Evolutionary conservation across 441 rosid species (phyloP).

Genomic region (Macaranga tanarius): DNA sequence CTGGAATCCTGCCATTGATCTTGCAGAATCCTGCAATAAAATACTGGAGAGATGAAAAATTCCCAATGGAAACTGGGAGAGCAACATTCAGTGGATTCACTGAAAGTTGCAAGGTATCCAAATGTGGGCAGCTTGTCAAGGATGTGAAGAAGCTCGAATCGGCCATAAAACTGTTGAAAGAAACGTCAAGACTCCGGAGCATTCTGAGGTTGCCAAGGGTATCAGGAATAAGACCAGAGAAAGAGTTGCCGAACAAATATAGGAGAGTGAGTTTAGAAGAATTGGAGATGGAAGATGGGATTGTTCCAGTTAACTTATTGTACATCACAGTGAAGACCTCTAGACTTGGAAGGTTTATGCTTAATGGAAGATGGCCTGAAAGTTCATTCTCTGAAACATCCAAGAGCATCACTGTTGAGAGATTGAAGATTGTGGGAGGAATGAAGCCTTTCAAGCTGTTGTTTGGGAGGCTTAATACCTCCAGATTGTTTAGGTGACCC

Average conservation of each 20-base stretch:
- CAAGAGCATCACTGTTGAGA: slow-evolving; percentile 5
- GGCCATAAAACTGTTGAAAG: slow-evolving; percentile 11
- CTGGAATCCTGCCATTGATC: slow-evolving; percentile 10
- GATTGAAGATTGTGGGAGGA: slow-evolving; percentile 15
- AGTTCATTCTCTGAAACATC: neutral
- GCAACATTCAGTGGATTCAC: slow-evolving; percentile 9
- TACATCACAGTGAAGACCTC: neutral
- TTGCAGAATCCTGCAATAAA: neutral
- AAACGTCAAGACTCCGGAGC: slow-evolving; percentile 1
- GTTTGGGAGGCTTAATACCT: no score
- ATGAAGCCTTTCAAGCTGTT: slow-evolving; percentile 18
- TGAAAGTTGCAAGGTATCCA: neutral
- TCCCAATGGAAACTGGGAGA: slow-evolving; percentile 26
- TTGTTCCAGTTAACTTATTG: slow-evolving; percentile 22
- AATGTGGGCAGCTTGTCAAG: slow-evolving; percentile 9
- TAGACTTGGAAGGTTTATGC: slow-evolving; percentile 16
- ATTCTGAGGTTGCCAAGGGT: slow-evolving; percentile 17
- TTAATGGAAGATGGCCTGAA: slow-evolving; percentile 18
- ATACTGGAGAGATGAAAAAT: slow-evolving; percentile 13
- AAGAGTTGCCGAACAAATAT: slow-evolving; percentile 1
- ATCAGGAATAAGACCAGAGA: slow-evolving; percentile 21
- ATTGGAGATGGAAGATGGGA: slow-evolving; percentile 20
- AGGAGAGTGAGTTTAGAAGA: slow-evolving; percentile 9
- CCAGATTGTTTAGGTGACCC: no score
- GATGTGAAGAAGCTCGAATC: slow-evolving; percentile 18